Base-by-base conservation (phyloP, 192 early-diverging fungal species). In the Backusella westeae region DNA sequence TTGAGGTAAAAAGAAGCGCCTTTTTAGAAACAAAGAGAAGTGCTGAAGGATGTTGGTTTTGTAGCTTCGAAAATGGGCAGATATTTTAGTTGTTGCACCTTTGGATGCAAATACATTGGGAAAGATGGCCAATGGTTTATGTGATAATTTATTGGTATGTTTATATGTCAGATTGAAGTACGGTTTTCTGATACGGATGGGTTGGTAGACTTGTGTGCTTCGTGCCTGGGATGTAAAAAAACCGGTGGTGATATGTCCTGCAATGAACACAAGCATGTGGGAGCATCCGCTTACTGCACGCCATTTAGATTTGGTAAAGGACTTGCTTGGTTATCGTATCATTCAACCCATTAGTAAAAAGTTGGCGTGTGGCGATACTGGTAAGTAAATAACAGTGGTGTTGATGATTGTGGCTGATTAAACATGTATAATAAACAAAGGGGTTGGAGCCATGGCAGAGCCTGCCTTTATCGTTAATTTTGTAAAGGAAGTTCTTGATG, bases 211-310 rank as follows among this genome's bases (percentile, higher is more conserved):
- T 1, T 96, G 95, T 78, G 87, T 96, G 26, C 75, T 97, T 34
- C 78, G 97, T 6, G 97, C 97, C 0, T 99, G 97, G 96, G 93
- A 96, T 76, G 81, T 82, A 34, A 59, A 67, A 12, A 65, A 71
- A 34, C 93, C 93, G 0, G 88, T 97, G 1, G 72, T 96, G 17
- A 87, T 94, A 6, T 94, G 92, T 73, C 97, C 96, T 9, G 96
- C 96, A n/a, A 99, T 99, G 96, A 97, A 98, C 75, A 97, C 95
- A 6, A 87, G 90, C 85, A 98, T 98, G 97, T 99, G 95, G 94
- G 89, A 92, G 44, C 96, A 99, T 83, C 95, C 93, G 23, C 89
- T 96, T 53, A 98, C 97, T 0, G 81, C 75, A 6, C 82, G 80
- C 38, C 97, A 98, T 79, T 75, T 97, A 35, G 36, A 71, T 2